Conservation (phyloP, 345 rosid genomes). For the Brassica juncea region DNA sequence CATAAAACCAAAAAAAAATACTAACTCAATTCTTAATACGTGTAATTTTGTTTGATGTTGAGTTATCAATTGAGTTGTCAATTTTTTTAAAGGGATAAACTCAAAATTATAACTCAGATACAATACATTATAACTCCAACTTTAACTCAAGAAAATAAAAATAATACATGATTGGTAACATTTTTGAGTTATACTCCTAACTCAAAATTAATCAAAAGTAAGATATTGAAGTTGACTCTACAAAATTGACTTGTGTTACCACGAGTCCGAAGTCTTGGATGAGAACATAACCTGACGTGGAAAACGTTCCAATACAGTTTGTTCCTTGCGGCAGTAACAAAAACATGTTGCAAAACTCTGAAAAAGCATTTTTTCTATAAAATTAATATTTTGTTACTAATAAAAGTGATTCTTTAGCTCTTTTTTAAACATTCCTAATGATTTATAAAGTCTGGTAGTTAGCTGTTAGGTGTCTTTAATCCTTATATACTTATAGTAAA, state of each 20-base stretch:
- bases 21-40: no score
- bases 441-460: constrained; percentile 23
- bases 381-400: background rate
- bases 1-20: no score
- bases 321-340: constrained; percentile 24
- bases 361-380: background rate
- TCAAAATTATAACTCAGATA: no score
- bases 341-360: constrained; percentile 15
- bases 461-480: constrained; percentile 29
- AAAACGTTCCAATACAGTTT: constrained; percentile 23
- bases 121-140: no score
- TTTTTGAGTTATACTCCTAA: no score
- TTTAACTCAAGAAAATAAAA: no score
- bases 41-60: no score
- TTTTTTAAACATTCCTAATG: constrained; percentile 1
- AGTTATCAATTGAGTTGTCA: no score
- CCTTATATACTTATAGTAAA: constrained; percentile 6
- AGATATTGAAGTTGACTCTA: no score
- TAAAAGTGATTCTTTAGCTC: constrained; percentile 27
- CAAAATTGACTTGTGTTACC: constrained; percentile 2
- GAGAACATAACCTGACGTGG: constrained; percentile 7
- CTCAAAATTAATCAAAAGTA: no score
- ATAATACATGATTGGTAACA: no score
- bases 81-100: no score
- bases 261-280: background rate